Evolutionary conservation across 1,284 basidiomycete genomes (phyloP).

Genomic region (Spongispora temasekensis): DNA sequence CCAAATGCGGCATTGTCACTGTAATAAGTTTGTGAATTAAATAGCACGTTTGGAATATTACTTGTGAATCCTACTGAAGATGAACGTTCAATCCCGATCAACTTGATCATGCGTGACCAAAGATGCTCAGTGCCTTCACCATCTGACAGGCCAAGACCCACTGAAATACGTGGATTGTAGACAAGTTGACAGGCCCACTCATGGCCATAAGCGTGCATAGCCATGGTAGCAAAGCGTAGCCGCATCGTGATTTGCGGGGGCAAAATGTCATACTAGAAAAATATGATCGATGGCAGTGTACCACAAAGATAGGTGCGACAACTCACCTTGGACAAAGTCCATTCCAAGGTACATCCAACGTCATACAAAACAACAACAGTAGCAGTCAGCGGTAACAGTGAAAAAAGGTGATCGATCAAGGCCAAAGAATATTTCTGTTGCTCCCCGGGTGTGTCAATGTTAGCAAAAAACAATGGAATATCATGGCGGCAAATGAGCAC

Average conservation of each 20-base stretch:
- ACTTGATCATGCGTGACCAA: not conserved
- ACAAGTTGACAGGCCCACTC: too few relatives aligned
- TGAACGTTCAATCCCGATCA: not conserved
- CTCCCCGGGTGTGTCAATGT: not conserved
- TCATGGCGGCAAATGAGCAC: not conserved
- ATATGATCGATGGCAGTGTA: too few relatives aligned
- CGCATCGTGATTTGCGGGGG: not conserved
- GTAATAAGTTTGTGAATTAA: not conserved
- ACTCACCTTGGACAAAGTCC: not conserved
- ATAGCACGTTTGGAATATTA: not conserved
- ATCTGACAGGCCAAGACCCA: not conserved
- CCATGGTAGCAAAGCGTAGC: not conserved
- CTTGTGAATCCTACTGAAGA: not conserved
- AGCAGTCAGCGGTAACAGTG: not conserved
- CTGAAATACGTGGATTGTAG: not conserved
- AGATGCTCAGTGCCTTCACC: too few relatives aligned
- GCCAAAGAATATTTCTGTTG: not conserved
- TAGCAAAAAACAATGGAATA: not conserved
- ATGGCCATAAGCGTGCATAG: too few relatives aligned
- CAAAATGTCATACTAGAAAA: not conserved
- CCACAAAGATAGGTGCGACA: not conserved
- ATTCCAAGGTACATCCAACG: not conserved
- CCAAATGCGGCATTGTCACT: slow-evolving; percentile 23
- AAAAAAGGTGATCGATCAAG: not conserved
- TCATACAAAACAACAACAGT: not conserved